Evolutionary conservation across 768 basidiomycete species (phyloP).

Genomic region (Leccinellum albellum): DNA sequence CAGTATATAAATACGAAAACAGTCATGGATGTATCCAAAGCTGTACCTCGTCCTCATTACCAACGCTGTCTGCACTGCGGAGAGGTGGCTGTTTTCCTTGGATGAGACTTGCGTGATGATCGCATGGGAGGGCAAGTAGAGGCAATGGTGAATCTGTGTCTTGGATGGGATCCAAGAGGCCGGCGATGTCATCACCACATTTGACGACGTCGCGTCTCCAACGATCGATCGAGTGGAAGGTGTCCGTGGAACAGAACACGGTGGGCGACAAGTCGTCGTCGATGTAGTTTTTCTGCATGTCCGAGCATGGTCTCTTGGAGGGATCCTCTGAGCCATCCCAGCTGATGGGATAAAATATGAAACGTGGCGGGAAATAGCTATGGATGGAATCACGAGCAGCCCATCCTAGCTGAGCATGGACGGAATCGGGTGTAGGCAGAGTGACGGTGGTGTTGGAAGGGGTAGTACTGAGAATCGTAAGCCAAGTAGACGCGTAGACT

Average conservation of each 20-base stretch:
- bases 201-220: slow-evolving; percentile 21
- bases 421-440: slow-evolving; percentile 24
- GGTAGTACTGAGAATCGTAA: neutral
- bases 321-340: slow-evolving; percentile 21
- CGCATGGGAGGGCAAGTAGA: slow-evolving; percentile 11
- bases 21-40: slow-evolving; percentile 15
- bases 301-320: neutral
- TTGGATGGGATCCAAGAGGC: slow-evolving; percentile 17
- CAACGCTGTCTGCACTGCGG: neutral
- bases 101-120: neutral
- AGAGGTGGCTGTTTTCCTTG: neutral
- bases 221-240: slow-evolving; percentile 20
- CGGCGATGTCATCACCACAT: neutral
- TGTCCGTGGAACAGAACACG: slow-evolving; percentile 19
- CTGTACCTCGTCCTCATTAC: slow-evolving; percentile 11
- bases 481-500: too few relatives aligned
- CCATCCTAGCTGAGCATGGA: slow-evolving; percentile 15
- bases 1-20: too few relatives aligned
- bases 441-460: slow-evolving; percentile 27
- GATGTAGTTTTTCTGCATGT: neutral
- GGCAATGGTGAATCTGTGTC: slow-evolving; percentile 8
- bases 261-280: slow-evolving; percentile 34
- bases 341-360: slow-evolving; percentile 27
- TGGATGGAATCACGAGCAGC: neutral
- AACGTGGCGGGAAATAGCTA: slow-evolving; percentile 18